Evolutionary conservation across 192 early-diverging fungal species (phyloP).

Genomic region (Irineochytrium annulatum): DNA sequence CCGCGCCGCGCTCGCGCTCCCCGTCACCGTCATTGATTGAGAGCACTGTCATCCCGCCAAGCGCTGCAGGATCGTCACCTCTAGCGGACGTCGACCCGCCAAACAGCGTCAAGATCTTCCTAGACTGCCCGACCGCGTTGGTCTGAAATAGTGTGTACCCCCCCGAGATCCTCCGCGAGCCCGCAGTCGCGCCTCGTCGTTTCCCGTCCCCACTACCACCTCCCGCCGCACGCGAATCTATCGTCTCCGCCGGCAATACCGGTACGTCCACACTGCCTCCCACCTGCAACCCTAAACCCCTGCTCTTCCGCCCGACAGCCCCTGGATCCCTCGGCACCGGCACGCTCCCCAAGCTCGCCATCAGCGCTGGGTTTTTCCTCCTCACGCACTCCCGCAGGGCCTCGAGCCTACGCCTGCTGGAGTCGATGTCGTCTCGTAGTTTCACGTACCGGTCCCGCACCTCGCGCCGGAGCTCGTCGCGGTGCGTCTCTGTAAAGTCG

Average conservation of each 20-base stretch:
- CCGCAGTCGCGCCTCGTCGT: background rate
- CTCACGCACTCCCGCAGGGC: slow-evolving; percentile 15
- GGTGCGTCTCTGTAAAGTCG: slow-evolving; percentile 12
- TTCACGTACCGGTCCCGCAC: slow-evolving; percentile 14
- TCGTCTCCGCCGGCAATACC: too few relatives aligned
- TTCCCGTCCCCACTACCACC: slow-evolving; percentile 1
- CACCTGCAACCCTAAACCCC: background rate
- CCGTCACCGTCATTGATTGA: too few relatives aligned
- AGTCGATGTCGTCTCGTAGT: slow-evolving; percentile 22
- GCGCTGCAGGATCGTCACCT: too few relatives aligned
- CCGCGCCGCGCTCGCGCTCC: too few relatives aligned
- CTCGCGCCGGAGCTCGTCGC: slow-evolving; percentile 17
- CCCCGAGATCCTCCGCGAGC: too few relatives aligned
- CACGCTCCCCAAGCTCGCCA: slow-evolving; percentile 3
- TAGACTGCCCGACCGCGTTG: too few relatives aligned
- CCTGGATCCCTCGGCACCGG: slow-evolving; percentile 2
- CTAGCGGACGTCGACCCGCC: too few relatives aligned
- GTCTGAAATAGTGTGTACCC: too few relatives aligned
- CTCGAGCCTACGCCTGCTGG: slow-evolving; percentile 10
- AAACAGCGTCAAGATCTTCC: too few relatives aligned
- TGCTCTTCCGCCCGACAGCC: background rate
- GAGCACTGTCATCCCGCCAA: too few relatives aligned
- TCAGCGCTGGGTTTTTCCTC: slow-evolving; percentile 11
- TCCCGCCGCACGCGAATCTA: too few relatives aligned
- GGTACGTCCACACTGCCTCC: background rate